Conservation (phyloP, 2,329 filamentous ascomycete species). For the Alternaria atra region DNA sequence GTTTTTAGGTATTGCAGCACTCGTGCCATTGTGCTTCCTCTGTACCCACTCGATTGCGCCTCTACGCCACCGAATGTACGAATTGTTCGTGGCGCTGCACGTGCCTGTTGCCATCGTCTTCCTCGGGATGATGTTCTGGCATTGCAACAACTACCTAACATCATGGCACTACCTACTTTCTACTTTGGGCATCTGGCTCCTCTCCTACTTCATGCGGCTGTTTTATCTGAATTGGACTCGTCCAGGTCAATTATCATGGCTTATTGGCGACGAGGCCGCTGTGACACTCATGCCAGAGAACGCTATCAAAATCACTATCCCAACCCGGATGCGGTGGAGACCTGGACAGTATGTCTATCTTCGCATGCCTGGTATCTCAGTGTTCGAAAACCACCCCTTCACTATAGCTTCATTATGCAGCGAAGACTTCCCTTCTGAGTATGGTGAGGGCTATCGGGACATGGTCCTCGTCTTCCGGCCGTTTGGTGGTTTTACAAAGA, state of each 20-base stretch:
- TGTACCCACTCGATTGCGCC: constrained; percentile 85
- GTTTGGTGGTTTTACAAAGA: constrained; percentile 87
- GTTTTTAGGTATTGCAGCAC: constrained; percentile 66
- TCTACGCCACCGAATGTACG: constrained; percentile 80
- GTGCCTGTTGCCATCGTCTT: constrained; percentile 83
- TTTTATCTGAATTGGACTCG: constrained; percentile 92
- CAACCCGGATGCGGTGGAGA: constrained; percentile 90
- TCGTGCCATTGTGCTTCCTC: constrained; percentile 82
- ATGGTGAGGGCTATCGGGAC: constrained; percentile 86
- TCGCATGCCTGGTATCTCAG: constrained; percentile 88
- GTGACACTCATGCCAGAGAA: constrained; percentile 91
- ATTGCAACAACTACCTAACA: constrained; percentile 88
- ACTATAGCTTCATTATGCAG: constrained; percentile 93
- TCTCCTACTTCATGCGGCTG: constrained; percentile 77
- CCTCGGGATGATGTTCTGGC: constrained; percentile 90
- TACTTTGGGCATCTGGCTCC: constrained; percentile 78
- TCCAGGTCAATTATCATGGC: constrained; percentile 79
- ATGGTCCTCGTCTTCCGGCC: constrained; percentile 92
- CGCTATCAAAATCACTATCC: constrained; percentile 94
- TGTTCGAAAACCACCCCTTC: constrained; percentile 94
- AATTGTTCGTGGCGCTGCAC: constrained; percentile 84
- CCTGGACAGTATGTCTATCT: constrained; percentile 96
- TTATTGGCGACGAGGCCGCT: constrained; percentile 90
- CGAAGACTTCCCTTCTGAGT: constrained; percentile 90
- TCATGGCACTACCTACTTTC: constrained; percentile 91